Evolutionary conservation across 2,329 filamentous ascomycete species (phyloP).

Genomic region (Cordyceps cateniannulata): DNA sequence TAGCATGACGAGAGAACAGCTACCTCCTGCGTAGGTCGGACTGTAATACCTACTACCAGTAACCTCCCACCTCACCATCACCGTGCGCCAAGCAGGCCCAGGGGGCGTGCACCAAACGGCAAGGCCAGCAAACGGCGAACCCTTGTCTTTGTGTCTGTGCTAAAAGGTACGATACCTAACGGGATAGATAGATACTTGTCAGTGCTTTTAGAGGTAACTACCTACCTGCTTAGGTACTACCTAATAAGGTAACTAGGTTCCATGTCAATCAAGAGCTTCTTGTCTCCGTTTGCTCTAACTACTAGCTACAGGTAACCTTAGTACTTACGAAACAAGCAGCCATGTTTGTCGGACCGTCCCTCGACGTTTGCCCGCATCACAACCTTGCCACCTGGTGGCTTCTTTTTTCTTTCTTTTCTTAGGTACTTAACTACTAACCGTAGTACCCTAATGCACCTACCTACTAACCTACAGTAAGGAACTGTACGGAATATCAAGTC

Average conservation of each 20-base stretch:
- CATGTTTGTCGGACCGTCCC: not conserved
- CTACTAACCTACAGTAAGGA: no score
- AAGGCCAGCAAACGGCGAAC: not conserved
- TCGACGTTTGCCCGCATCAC: not conserved
- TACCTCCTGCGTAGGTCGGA: not conserved
- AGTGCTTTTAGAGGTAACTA: no score
- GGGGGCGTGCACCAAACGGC: not conserved
- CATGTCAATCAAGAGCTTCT: no score
- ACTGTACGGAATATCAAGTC: no score
- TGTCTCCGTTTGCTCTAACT: not conserved
- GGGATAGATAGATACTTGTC: no score
- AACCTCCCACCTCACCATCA: no score
- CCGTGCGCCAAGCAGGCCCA: not conserved
- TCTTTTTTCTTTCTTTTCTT: not conserved
- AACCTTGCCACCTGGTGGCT: not conserved
- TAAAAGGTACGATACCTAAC: no score
- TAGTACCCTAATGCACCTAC: not conserved
- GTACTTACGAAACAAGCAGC: no score
- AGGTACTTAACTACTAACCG: not conserved
- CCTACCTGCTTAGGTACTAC: no score
- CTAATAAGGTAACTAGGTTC: no score
- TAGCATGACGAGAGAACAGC: not conserved
- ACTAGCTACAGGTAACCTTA: no score
- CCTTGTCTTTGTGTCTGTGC: not conserved
- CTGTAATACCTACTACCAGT: not conserved